phyloP scores from a whole-genome alignment of 805 yeast genomes.

The Candida chauliodis region DNA sequence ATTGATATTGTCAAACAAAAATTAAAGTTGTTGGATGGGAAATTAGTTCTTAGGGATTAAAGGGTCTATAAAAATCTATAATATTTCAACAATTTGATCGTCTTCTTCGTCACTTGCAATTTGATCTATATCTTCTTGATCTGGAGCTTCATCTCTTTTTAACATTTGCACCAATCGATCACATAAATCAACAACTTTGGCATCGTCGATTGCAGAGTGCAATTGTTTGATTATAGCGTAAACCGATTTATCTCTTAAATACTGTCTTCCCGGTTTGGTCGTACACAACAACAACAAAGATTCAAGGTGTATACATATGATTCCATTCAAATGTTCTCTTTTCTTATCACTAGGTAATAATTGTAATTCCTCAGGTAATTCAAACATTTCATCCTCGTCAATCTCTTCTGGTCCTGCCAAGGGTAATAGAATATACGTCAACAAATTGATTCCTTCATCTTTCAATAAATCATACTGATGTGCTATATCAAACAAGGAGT shows the following conservation, averaged over 20 bases:
- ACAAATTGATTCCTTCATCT: slow-evolving; percentile 62
- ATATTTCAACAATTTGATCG: slow-evolving; percentile 51
- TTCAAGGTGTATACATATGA: slow-evolving; percentile 73
- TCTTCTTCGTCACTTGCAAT: slow-evolving; percentile 45
- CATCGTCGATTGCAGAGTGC: slow-evolving; percentile 53
- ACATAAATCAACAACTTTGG: slow-evolving; percentile 59
- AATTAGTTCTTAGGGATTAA: slow-evolving; percentile 35
- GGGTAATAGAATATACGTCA: slow-evolving; percentile 81
- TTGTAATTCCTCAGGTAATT: slow-evolving; percentile 86
- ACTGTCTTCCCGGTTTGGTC: slow-evolving; percentile 68
- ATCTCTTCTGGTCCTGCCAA: slow-evolving; percentile 74
- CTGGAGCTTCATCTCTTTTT: slow-evolving; percentile 81
- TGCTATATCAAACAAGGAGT: slow-evolving; percentile 76
- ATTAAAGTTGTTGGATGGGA: slow-evolving; percentile 51
- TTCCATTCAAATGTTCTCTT: slow-evolving; percentile 68
- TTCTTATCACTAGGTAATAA: slow-evolving; percentile 68
- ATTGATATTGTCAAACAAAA: slow-evolving; percentile 55
- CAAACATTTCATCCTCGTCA: slow-evolving; percentile 79
- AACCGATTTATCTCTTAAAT: slow-evolving; percentile 74
- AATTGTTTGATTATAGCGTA: slow-evolving; percentile 85
- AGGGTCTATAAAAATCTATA: slow-evolving; percentile 23
- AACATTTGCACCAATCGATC: slow-evolving; percentile 85
- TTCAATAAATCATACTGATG: slow-evolving; percentile 58
- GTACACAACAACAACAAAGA: slow-evolving; percentile 76
- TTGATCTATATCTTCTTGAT: slow-evolving; percentile 29